Base-by-base conservation (phyloP, 495 filamentous ascomycete species). In the Podospora tetraspora region DNA sequence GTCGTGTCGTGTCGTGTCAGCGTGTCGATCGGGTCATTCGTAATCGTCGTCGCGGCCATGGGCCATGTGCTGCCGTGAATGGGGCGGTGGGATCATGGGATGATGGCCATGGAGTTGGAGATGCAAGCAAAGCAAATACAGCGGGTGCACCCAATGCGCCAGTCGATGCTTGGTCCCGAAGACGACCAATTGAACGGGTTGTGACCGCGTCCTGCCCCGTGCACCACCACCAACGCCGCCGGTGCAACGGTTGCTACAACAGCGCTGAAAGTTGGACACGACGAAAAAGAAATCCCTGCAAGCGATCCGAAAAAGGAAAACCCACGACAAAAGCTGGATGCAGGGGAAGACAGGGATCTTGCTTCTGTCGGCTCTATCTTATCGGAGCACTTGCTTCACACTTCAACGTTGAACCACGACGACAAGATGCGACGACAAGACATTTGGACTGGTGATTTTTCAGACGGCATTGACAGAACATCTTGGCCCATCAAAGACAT, bases 151-250 rank as follows among this genome's bases (percentile, higher is more conserved):
- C 43, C 34, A n/a, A 52, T 52, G 43, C 43, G 43, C 43, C 43
- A 3, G 24, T 3, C 4, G 25, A 25, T 62, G 23, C 23, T 21
- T 62, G 60, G 24, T 7, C 19, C 13, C 13, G 13, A 37, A 13
- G 21, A 13, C 37, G 27, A 56, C 25, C 60, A 61, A 43, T 61
- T 43, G 22, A 27, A 27, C 23, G 59, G 32, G 65, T 60, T 59
- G 57, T 61, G 64, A 61, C 64, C 65, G 65, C 27, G 65, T 66
- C 60, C 57, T 61, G 65, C 57, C 58, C 65, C 65, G 65, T 66
- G 65, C 65, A n/a, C 65, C 57, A 52, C 58, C 65, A 60, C 22
- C 29, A 4, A 4, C 57, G 6, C 57, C 21, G 57, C 29, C 60
- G 13, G 23, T 11, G 60, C 25, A 52, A 52, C 65, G 57, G 65